phyloP scores from a whole-genome alignment of 306 rosid genomes.

The Elaeagnus macrophylla region DNA sequence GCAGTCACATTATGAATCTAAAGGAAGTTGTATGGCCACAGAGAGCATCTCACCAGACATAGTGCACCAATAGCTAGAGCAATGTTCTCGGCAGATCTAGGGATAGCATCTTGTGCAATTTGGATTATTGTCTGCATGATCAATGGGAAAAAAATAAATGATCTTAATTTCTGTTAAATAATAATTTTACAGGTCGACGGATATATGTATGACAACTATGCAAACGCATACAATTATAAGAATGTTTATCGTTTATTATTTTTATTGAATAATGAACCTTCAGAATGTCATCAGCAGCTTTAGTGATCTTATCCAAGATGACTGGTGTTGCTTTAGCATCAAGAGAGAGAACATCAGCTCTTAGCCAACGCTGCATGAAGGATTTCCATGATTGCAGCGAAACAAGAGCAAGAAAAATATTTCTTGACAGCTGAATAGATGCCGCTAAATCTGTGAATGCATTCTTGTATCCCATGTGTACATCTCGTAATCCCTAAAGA shows the following conservation, averaged over 20 bases:
- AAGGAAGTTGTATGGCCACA: constrained; percentile 11
- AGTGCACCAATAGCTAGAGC: constrained; percentile 94
- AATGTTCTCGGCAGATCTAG: constrained; percentile 88
- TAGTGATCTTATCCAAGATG: constrained; percentile 55
- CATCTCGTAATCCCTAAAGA: constrained; percentile 47
- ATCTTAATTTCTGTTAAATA: constrained; percentile 12
- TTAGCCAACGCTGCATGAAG: constrained; percentile 73
- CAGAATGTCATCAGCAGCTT: constrained; percentile 68
- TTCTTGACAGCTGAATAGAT: constrained; percentile 87
- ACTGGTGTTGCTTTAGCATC: constrained; percentile 44
- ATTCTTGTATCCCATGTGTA: constrained; percentile 59
- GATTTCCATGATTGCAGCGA: constrained; percentile 89
- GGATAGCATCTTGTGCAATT: constrained; percentile 62
- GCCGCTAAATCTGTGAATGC: constrained; percentile 64
- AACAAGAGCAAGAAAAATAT: constrained; percentile 64
- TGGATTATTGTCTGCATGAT: constrained; percentile 53
- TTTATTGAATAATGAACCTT: constrained; percentile 39
- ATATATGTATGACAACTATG: constrained; percentile 14
- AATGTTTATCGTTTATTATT: too few relatives aligned
- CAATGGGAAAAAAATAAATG: constrained; percentile 12
- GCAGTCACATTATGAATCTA: constrained; percentile 18
- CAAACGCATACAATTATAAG: constrained; percentile 9
- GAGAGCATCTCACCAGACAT: constrained; percentile 55
- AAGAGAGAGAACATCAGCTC: constrained; percentile 41
- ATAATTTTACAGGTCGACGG: constrained; percentile 8